Evolutionary conservation across 345 rosid genomes (phyloP).

Genomic region (Pistacia vera): DNA sequence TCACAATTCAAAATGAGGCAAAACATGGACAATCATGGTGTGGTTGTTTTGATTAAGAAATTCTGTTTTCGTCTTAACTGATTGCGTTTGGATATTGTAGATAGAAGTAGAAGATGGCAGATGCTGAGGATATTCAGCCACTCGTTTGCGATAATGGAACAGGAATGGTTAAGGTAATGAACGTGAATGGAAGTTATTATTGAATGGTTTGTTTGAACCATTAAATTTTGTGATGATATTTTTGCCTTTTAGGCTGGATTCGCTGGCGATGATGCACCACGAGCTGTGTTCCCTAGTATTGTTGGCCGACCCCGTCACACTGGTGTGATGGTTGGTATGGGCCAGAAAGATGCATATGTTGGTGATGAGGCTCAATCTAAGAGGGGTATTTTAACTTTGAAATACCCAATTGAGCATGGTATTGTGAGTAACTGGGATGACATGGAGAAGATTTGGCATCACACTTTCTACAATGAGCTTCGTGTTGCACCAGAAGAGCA

Average conservation of each 20-base stretch:
- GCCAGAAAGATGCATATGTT: slow-evolving; percentile 87
- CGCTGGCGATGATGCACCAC: slow-evolving; percentile 92
- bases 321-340: slow-evolving; percentile 89
- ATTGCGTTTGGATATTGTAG: slow-evolving; percentile 19
- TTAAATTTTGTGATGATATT: not conserved
- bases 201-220: not conserved
- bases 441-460: slow-evolving; percentile 97
- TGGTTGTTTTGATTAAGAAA: not conserved
- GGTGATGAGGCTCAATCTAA: slow-evolving; percentile 88
- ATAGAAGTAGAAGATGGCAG: slow-evolving; percentile 58
- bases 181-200: not conserved
- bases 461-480: slow-evolving; percentile 92
- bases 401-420: slow-evolving; percentile 87
- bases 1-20: no score
- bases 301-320: slow-evolving; percentile 96
- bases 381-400: slow-evolving; percentile 77
- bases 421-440: slow-evolving; percentile 98
- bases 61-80: not conserved
- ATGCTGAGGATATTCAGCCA: slow-evolving; percentile 62
- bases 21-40: not conserved
- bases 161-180: slow-evolving; percentile 81
- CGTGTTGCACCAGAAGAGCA: slow-evolving; percentile 96
- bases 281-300: slow-evolving; percentile 93
- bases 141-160: slow-evolving; percentile 85
- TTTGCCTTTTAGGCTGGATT: slow-evolving; percentile 70